Base-by-base conservation (phyloP, 805 yeast species). In the Candida qinlingensis region DNA sequence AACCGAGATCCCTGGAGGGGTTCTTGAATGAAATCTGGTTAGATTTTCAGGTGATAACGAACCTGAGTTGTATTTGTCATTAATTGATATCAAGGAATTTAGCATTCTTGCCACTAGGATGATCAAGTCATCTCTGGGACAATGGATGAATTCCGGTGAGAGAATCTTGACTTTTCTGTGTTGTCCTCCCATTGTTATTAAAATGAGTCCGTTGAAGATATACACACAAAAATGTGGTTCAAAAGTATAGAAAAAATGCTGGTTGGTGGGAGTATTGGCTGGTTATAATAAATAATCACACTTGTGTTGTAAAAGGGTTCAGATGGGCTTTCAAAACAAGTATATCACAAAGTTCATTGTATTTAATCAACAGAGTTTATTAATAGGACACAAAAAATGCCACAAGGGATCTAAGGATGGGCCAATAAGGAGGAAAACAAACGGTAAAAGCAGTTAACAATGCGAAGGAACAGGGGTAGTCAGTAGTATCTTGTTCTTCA, bases 21-120 rank as follows among this genome's bases (percentile, higher is more conserved):
- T 83, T 53, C 97, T 75, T 4, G 97, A 90, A 65, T 92, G 99
- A 65, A 92, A 92, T 54, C 98, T 72, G 1, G 99, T 92, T 45
- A 94, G 73, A 40, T 71, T 66, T 13, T 65, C 59, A 10, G 72
- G 64, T 13, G 66, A 62, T 5, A 73, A 33, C 2, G 66, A 49
- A 63, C 67, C 38, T 29, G 62, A 53, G 34, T 60, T 60, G 44
- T 59, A 60, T 19, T 70, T 69, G 67, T 92, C 98, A 63, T 92
- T 92, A 34, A 87, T 74, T 27, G 71, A 66, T 11, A 91, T 87
- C 27, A 92, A 74, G 38, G 87, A 85, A 42, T 79, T 75, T 29
- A 94, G 70, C 94, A 91, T 88, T 46, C 96, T 71, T 1, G 96
- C 72, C 33, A 92, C 81, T 34, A 92, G 70, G 2, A 74, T 71